Evolutionary conservation across 2,329 filamentous ascomycete genomes (phyloP).

Genomic region (Beauveria sp.): DNA sequence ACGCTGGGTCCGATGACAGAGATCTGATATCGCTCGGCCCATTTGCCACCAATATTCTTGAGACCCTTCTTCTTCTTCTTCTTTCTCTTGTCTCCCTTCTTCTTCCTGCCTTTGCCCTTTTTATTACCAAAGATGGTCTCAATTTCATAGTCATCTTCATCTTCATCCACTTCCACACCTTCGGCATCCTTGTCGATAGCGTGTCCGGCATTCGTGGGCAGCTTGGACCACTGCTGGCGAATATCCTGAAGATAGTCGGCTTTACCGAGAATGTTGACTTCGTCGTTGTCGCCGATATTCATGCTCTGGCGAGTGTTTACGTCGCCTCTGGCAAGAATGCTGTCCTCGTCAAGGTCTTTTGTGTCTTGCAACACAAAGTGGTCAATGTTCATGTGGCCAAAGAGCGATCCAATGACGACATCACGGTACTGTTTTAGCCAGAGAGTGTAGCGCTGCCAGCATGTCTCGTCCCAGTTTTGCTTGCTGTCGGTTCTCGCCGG

Average conservation of each 20-base stretch:
- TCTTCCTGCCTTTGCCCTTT: constrained; percentile 21
- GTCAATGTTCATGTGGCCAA: constrained; percentile 97
- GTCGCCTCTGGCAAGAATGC: constrained; percentile 27
- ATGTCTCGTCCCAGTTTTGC: constrained; percentile 88
- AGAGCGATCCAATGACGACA: constrained; percentile 70
- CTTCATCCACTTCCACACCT: constrained; percentile 15
- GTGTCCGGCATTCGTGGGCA: constrained; percentile 48
- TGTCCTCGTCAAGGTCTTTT: constrained; percentile 57
- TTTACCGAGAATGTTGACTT: constrained; percentile 55
- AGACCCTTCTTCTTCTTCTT: constrained; percentile 48
- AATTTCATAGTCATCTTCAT: constrained; percentile 17
- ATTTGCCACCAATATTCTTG: constrained; percentile 65
- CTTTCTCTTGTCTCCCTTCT: constrained; percentile 31
- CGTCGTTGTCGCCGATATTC: constrained; percentile 31
- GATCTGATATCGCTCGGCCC: constrained; percentile 77
- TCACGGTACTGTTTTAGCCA: constrained; percentile 90
- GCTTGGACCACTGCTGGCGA: constrained; percentile 65
- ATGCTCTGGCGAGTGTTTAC: constrained; percentile 15
- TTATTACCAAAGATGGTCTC: neutral
- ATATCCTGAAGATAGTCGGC: constrained; percentile 69
- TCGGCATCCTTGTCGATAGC: constrained; percentile 8
- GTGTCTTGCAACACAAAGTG: constrained; percentile 92
- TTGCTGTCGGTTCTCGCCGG: constrained; percentile 82
- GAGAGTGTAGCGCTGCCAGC: constrained; percentile 94
- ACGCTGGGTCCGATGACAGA: constrained; percentile 78